phyloP scores from a whole-genome alignment of 768 basidiomycete species.

The Psilocybe sp. region DNA sequence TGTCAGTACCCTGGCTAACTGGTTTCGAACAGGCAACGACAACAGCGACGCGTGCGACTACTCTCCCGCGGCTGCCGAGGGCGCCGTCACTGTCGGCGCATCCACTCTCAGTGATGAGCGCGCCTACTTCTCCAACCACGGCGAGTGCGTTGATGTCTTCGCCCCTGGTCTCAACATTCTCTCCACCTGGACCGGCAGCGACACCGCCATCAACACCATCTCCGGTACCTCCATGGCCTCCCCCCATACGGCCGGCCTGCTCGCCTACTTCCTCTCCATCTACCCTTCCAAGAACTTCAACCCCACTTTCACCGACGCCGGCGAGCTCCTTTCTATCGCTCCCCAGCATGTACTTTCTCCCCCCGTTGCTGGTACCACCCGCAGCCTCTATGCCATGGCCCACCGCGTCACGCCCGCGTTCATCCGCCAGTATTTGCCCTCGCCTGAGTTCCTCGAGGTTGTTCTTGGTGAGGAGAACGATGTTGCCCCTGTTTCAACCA shows the following conservation, averaged over 20 bases:
- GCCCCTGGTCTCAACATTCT: constrained; percentile 90
- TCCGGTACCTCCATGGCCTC: constrained; percentile 96
- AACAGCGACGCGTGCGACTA: constrained; percentile 88
- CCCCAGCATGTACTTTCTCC: constrained; percentile 29
- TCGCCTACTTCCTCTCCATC: constrained; percentile 90
- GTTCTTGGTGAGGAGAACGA: constrained; percentile 17
- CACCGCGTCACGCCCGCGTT: constrained; percentile 57
- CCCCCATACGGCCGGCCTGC: constrained; percentile 85
- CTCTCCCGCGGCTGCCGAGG: constrained; percentile 87
- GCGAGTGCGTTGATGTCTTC: constrained; percentile 89
- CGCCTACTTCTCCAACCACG: constrained; percentile 92
- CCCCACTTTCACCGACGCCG: constrained; percentile 40
- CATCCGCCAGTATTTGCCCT: constrained; percentile 56
- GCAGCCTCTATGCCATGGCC: constrained; percentile 51
- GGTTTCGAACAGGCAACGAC: constrained; percentile 56
- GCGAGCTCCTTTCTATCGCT: constrained; percentile 31
- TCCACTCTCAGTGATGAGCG: constrained; percentile 78
- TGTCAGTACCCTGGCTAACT: background rate
- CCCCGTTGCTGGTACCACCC: constrained; percentile 14
- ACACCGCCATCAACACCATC: constrained; percentile 63
- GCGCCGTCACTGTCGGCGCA: constrained; percentile 94
- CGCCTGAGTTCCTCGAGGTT: constrained; percentile 42
- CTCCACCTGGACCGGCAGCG: constrained; percentile 77
- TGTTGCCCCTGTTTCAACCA: constrained; percentile 41
- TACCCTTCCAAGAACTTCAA: constrained; percentile 69